phyloP scores from a whole-genome alignment of 257 asterid genomes.

The Solanum neorickii region DNA sequence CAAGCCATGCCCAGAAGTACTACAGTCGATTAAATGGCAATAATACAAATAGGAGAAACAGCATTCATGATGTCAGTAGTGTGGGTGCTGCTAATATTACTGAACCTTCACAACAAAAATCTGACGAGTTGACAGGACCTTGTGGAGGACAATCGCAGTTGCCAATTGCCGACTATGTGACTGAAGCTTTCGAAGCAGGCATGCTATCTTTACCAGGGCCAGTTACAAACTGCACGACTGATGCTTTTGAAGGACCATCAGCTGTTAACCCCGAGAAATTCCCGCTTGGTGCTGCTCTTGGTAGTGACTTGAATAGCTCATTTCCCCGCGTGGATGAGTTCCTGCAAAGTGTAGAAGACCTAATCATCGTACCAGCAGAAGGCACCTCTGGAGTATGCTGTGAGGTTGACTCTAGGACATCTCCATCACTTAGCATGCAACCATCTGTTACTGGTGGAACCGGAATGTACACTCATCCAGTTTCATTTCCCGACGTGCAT shows the following conservation, averaged over 20 bases:
- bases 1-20: slow-evolving; percentile 1
- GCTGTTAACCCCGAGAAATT: background rate
- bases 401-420: background rate
- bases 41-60: background rate
- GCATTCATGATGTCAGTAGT: background rate
- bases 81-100: background rate
- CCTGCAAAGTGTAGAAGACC: background rate
- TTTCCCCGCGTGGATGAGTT: background rate
- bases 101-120: background rate
- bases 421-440: background rate
- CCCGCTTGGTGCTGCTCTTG: background rate
- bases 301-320: background rate
- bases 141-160: background rate
- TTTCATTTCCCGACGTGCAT: background rate
- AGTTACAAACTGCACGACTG: background rate
- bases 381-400: background rate
- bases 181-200: background rate
- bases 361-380: background rate
- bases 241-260: background rate
- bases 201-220: background rate
- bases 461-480: background rate
- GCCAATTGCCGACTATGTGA: background rate
- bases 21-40: background rate
- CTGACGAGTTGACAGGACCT: background rate
- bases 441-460: background rate